Evolutionary conservation across 139 green algal species (phyloP), one percentile per base, ranked within the genome.

Genomic region (Haematococcus lacustris): DNA sequence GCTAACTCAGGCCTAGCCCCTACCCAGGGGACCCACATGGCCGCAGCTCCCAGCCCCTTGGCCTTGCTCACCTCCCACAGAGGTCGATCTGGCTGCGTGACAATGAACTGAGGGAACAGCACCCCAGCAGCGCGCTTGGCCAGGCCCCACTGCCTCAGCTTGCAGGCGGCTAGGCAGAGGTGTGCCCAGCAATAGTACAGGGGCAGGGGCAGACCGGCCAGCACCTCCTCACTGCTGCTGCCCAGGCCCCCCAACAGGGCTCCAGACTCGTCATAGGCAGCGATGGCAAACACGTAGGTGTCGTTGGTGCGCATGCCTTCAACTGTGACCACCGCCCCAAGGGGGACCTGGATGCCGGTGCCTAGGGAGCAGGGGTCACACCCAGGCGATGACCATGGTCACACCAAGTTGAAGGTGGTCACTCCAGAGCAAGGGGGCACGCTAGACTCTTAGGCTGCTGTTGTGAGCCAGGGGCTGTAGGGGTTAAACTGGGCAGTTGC

Each of bases 211-310:
- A 89, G 76, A 35, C 76, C 69, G 17, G 80, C 74, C 30, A 85
- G 60, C 21, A 85, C 53, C 60, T 80, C 51, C 1, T 66, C 47
- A 25, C 51, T 82, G 75, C 62, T 77, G 34, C 70, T 66, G 33
- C 85, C 85, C 34, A 90, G 77, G 23, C 75, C 81, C 1, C 80
- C 76, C 3, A 93, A 79, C 2, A 91, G 51, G 25, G 73, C 39
- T 2, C 82, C 80, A 35, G 78, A 59, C 1, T 80, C 82, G 73
- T 93, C 86, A 67, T 89, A 93, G 2, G 73, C 76, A 57, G 80
- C 85, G 25, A 91, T 65, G 7, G 84, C 84, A 76, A 91, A 87
- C 0, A 81, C 79, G 77, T 93, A 93, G 2, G 81, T 86, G 63
- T 93, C 88, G 53, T 93, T 93, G 65, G 76, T 79, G 30, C 79